Conservation (phyloP, 768 basidiomycete genomes). For the Xerocomus spinulosus region DNA sequence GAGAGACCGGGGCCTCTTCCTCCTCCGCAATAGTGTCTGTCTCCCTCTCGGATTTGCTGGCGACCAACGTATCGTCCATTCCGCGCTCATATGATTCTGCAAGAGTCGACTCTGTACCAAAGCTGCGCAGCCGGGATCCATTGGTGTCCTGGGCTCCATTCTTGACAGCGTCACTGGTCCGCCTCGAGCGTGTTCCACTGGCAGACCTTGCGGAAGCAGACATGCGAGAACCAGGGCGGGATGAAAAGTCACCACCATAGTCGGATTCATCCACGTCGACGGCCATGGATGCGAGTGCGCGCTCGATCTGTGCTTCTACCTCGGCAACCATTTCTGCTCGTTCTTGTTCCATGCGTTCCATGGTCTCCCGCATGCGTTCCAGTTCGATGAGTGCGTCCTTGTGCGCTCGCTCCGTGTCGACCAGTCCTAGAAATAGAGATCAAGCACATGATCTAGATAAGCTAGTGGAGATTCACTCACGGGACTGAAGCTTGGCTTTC, state of each 20-base stretch:
- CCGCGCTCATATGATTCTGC: slow-evolving; percentile 59
- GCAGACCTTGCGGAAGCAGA: slow-evolving; percentile 49
- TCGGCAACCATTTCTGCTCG: slow-evolving; percentile 90
- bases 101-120: slow-evolving; percentile 77
- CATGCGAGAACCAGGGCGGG: slow-evolving; percentile 62
- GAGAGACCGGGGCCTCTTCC: slow-evolving; percentile 40
- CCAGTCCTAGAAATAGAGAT: slow-evolving; percentile 51
- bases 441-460: slow-evolving; percentile 1
- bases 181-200: slow-evolving; percentile 50
- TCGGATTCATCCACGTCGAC: slow-evolving; percentile 73
- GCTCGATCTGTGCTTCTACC: slow-evolving; percentile 87
- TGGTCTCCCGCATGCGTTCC: slow-evolving; percentile 74
- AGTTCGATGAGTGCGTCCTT: slow-evolving; percentile 77
- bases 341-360: slow-evolving; percentile 86
- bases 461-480: slow-evolving; percentile 43
- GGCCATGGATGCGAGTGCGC: slow-evolving; percentile 80
- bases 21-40: slow-evolving; percentile 58
- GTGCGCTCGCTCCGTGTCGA: slow-evolving; percentile 78
- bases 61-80: slow-evolving; percentile 35
- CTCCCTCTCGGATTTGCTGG: slow-evolving; percentile 37
- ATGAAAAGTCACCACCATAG: slow-evolving; percentile 50
- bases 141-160: slow-evolving; percentile 25
- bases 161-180: slow-evolving; percentile 56
- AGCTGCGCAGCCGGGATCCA: slow-evolving; percentile 54
- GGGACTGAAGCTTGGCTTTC: slow-evolving; percentile 70